Conservation (phyloP, 345 rosid species). For the Camelina sativa region DNA sequence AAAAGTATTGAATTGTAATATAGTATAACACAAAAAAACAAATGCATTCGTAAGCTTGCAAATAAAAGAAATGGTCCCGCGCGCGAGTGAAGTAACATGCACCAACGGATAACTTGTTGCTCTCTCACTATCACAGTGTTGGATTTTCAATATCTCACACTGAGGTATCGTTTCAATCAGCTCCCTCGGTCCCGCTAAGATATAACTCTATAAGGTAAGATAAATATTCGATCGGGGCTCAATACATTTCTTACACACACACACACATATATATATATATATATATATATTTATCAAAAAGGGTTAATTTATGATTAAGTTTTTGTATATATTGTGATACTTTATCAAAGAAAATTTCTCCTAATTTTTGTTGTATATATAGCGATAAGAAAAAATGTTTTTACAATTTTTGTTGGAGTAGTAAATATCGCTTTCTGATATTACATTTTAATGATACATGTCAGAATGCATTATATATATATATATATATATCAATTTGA, state of each 20-base stretch:
- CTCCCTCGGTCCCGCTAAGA: constrained; percentile 20
- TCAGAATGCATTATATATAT: constrained; percentile 25
- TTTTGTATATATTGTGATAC: no score
- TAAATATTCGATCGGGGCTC: neutral
- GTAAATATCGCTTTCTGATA: constrained; percentile 25
- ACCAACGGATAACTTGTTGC: constrained; percentile 28
- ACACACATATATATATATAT: no score
- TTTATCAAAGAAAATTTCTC: no score
- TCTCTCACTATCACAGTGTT: constrained; percentile 27
- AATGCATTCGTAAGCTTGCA: constrained; percentile 24
- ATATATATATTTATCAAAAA: no score
- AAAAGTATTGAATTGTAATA: neutral
- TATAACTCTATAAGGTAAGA: neutral
- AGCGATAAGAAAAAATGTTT: neutral
- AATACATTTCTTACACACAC: neutral
- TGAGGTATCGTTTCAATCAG: constrained; percentile 37
- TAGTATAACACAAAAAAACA: neutral
- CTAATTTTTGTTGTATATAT: neutral
- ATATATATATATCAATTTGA: constrained; percentile 1
- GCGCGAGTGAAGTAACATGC: constrained; percentile 37
- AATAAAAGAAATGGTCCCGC: constrained; percentile 34
- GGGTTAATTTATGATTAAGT: no score
- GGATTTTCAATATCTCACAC: constrained; percentile 35
- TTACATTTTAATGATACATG: constrained; percentile 17
- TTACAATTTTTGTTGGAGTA: neutral